These are phyloP conservation scores for Cryptomeria japonica DNA, from an alignment of 75 land plant genomes.

Conservation along the genomic window DNA sequence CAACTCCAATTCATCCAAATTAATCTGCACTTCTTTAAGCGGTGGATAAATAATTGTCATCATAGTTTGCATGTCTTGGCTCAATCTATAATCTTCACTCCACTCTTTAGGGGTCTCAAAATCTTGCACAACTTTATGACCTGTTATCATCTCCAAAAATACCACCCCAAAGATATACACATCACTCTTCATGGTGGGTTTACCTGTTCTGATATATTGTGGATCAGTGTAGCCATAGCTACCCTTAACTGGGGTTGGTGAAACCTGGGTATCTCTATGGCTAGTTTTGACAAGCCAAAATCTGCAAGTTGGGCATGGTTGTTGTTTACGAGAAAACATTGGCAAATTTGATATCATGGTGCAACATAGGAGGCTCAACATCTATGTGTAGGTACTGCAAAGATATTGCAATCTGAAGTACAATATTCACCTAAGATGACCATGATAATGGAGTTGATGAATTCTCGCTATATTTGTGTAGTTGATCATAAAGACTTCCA, in stretches of 20 bases:
- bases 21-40: conserved; percentile 7
- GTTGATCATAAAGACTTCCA: no score
- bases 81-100: conserved; percentile 12
- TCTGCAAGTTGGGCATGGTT: conserved; percentile 49
- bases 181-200: conserved; percentile 28
- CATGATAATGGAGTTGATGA: no score
- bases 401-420: no score
- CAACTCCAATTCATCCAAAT: conserved; percentile 15
- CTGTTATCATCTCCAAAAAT: conserved; percentile 31
- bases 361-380: no score
- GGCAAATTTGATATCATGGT: conserved; percentile 38
- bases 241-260: conserved; percentile 12
- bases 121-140: conserved; percentile 20
- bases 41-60: conserved; percentile 20
- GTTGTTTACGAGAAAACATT: conserved; percentile 30
- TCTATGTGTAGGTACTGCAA: no score
- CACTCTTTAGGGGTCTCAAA: conserved; percentile 20
- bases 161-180: conserved; percentile 39
- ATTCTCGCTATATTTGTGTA: no score
- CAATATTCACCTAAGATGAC: no score
- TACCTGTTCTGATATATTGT: conserved; percentile 19
- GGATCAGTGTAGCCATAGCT: conserved; percentile 23
- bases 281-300: conserved; percentile 52
- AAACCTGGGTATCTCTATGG: background rate
- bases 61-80: conserved; percentile 1